Conservation (phyloP, 2,329 filamentous ascomycete genomes). For the Diaporthe sp. region DNA sequence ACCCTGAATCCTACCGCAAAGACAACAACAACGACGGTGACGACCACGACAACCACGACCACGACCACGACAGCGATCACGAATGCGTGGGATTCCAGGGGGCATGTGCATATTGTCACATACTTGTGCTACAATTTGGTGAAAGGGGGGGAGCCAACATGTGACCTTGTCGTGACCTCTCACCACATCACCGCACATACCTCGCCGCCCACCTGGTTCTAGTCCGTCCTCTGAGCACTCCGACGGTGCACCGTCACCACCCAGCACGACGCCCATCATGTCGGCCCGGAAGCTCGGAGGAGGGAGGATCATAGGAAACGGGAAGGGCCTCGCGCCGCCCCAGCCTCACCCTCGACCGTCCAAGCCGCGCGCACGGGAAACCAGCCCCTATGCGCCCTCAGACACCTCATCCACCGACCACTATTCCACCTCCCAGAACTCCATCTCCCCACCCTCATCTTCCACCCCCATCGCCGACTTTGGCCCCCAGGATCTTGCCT, state of each 20-base stretch:
- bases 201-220: not conserved
- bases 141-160: not conserved
- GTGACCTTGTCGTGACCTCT: constrained; percentile 22
- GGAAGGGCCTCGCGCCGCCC: constrained; percentile 82
- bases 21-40: not conserved
- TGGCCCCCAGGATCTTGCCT: constrained; percentile 79
- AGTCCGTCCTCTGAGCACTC: constrained; percentile 27
- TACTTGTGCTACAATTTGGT: not conserved
- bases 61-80: not conserved
- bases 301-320: constrained; percentile 90
- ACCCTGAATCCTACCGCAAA: not conserved
- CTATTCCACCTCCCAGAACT: constrained; percentile 71
- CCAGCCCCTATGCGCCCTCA: constrained; percentile 67
- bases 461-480: constrained; percentile 77
- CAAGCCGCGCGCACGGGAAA: constrained; percentile 49
- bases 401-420: constrained; percentile 81
- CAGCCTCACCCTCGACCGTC: constrained; percentile 50
- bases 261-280: constrained; percentile 66
- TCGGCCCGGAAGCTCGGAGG: constrained; percentile 90
- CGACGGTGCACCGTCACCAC: constrained; percentile 17
- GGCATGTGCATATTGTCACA: not conserved
- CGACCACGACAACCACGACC: not conserved
- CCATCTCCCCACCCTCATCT: constrained; percentile 69
- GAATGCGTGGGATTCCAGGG: not conserved
- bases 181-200: not conserved